A percentile compares a stretch with the other conserved stretches of the same genome.
phyloP scores from a whole-genome alignment of 371 early-diverging fungal species.

The Saksenaea oblongispora region DNA sequence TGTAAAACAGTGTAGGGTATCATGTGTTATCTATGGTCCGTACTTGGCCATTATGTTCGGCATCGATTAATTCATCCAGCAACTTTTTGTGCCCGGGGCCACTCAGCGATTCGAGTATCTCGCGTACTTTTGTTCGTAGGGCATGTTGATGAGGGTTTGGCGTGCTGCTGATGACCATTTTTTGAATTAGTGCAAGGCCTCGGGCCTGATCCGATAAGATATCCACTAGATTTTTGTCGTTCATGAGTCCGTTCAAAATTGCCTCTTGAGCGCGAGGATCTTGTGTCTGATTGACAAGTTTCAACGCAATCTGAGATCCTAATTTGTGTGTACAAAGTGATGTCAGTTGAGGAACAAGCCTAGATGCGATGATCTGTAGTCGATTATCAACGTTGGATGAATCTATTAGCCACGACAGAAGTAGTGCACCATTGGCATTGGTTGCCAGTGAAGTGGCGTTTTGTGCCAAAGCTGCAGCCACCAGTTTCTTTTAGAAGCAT shows the following conservation, averaged over 20 bases:
- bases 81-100: conserved; percentile 6
- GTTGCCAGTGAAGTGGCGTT: conserved; percentile 79
- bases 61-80: conserved; percentile 8
- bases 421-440: conserved; percentile 90
- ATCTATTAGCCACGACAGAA: conserved; percentile 94
- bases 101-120: not conserved
- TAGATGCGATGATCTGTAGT: conserved; percentile 61
- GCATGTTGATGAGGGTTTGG: not conserved
- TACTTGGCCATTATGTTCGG: not conserved
- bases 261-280: conserved; percentile 52
- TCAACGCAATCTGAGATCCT: conserved; percentile 83
- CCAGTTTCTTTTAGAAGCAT: conserved; percentile 62
- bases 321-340: conserved; percentile 89
- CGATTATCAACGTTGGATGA: conserved; percentile 73
- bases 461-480: conserved; percentile 83
- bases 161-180: conserved; percentile 23
- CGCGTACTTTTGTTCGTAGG: not conserved
- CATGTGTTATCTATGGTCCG: conserved; percentile 1
- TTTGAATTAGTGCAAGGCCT: conserved; percentile 42
- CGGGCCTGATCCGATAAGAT: conserved; percentile 41
- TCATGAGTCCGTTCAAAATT: conserved; percentile 17
- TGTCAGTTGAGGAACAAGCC: conserved; percentile 72
- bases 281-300: conserved; percentile 83
- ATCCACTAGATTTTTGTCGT: conserved; percentile 16
- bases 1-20: not conserved